Percentiles rank a stretch among this genome's conserved stretches.
Evolutionary conservation across 768 basidiomycete species (phyloP).

Genomic region (Tylopilus felleus): DNA sequence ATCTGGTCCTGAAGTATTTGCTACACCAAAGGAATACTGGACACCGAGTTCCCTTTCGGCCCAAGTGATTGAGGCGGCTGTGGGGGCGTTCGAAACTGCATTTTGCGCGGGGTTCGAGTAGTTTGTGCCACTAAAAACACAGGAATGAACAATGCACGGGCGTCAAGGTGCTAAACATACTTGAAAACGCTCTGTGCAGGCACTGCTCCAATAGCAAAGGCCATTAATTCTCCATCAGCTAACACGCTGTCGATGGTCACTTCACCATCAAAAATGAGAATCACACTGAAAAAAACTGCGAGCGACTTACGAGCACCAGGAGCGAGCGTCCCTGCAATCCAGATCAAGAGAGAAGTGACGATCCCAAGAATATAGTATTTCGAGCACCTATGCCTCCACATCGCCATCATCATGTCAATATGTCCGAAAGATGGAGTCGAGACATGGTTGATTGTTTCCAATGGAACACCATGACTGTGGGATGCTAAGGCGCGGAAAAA

Average conservation of each 20-base stretch:
- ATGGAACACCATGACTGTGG: slow-evolving; percentile 18
- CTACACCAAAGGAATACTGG: slow-evolving; percentile 23
- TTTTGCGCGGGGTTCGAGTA: not conserved
- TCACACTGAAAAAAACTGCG: not conserved
- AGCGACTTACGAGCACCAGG: slow-evolving; percentile 26
- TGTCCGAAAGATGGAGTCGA: slow-evolving; percentile 24
- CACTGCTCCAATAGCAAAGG: slow-evolving; percentile 24
- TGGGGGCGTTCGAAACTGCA: slow-evolving; percentile 5
- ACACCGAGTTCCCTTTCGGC: slow-evolving; percentile 24
- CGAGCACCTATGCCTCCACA: slow-evolving; percentile 20
- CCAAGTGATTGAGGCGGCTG: slow-evolving; percentile 23
- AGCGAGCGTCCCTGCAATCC: slow-evolving; percentile 20
- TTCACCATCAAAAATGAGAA: not conserved
- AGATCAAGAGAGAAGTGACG: slow-evolving; percentile 18
- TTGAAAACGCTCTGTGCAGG: slow-evolving; percentile 23
- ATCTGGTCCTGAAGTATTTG: slow-evolving; percentile 10
- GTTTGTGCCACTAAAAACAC: slow-evolving; percentile 7
- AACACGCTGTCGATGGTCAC: slow-evolving; percentile 24
- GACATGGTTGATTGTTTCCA: slow-evolving; percentile 21
- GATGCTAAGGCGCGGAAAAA: slow-evolving; percentile 25
- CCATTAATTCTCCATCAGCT: slow-evolving; percentile 21
- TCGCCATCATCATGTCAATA: slow-evolving; percentile 9
- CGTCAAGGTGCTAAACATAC: slow-evolving; percentile 3
- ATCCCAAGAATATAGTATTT: slow-evolving; percentile 20
- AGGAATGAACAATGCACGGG: not conserved